Evolutionary conservation across 176 grass and related monocot species (phyloP), one percentile per base, ranked within the genome.

Genomic region (Zizania latifolia): DNA sequence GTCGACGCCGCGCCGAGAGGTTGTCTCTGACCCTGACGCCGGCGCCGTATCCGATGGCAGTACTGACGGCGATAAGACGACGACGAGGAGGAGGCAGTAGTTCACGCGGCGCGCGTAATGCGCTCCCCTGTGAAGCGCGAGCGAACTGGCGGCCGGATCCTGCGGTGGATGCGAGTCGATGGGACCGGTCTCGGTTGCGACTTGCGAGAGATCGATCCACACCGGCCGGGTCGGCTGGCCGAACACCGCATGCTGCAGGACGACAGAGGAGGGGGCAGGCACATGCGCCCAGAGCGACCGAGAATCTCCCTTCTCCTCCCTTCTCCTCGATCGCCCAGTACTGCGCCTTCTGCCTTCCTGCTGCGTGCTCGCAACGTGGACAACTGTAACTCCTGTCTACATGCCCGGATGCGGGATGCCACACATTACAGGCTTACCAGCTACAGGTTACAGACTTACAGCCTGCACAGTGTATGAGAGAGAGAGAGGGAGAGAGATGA

Each of bases 341-440:
- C 40, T 40, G 44, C 9, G n/a, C n/a, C n/a, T n/a, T n/a, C 70
- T 30, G 41, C 58, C 40, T 34, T 51, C 43, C 6, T 34, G 39
- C 69, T 74, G 85, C 83, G 68, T 87, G 87, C 32, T 64, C 38
- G 17, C 75, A 89, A 84, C 92, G 85, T 89, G 88, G 88, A 85
- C 85, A 91, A 84, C 85, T 89, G 88, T 65, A 85, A 70, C 57
- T 78, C 33, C 28, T 83, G 68, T 87, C 46, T 60, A 40, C 62
- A 22, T 53, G 64, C 60, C 70, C 12, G 45, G 46, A 24, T 16
- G 63, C 63, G 34, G 24, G n/a, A n/a, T n/a, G n/a, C n/a, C 12
- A 21, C 10, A 11, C 23, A n/a, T n/a, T n/a, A n/a, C 1, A n/a
- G n/a, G n/a, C n/a, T n/a, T n/a, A n/a, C n/a, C n/a, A n/a, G n/a